phyloP scores from a whole-genome alignment of 257 asterid genomes.

The Marsdenia floribunda region DNA sequence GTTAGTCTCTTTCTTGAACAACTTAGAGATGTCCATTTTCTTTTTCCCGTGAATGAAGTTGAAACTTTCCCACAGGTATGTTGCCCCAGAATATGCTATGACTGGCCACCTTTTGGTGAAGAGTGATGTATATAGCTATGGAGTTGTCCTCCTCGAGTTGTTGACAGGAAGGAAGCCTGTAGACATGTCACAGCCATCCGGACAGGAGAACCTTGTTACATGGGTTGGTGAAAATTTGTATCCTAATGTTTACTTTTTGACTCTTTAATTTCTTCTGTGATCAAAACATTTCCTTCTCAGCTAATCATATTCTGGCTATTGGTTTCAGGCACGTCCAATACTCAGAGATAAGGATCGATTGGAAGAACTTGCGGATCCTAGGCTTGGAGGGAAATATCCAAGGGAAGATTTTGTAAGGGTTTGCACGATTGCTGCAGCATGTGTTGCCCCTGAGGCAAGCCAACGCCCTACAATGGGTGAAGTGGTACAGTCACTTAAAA shows the following conservation, averaged over 20 bases:
- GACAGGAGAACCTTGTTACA: conserved; percentile 94
- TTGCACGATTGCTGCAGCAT: conserved; percentile 97
- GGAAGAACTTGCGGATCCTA: conserved; percentile 86
- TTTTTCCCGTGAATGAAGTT: conserved; percentile 14
- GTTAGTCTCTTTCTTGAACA: conserved; percentile 39
- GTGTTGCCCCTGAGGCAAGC: conserved; percentile 84
- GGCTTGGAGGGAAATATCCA: conserved; percentile 73
- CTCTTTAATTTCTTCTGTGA: neutral
- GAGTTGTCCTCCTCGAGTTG: conserved; percentile 93
- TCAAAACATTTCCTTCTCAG: neutral
- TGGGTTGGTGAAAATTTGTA: conserved; percentile 44
- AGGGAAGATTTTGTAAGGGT: conserved; percentile 78
- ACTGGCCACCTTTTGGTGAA: conserved; percentile 95
- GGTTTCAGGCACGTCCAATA: conserved; percentile 81
- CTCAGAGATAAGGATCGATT: conserved; percentile 76
- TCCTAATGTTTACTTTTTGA: neutral
- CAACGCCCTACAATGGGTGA: conserved; percentile 98
- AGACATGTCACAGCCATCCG: conserved; percentile 94
- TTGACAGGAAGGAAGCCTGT: conserved; percentile 93
- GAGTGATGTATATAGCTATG: conserved; percentile 97
- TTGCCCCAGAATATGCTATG: conserved; percentile 99
- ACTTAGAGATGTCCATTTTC: neutral
- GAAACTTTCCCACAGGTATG: conserved; percentile 47
- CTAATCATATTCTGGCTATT: conserved; percentile 6
- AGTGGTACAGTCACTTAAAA: conserved; percentile 94